Evolutionary conservation across 495 filamentous ascomycete genomes (phyloP).

Genomic region (Sporormia fimetaria): DNA sequence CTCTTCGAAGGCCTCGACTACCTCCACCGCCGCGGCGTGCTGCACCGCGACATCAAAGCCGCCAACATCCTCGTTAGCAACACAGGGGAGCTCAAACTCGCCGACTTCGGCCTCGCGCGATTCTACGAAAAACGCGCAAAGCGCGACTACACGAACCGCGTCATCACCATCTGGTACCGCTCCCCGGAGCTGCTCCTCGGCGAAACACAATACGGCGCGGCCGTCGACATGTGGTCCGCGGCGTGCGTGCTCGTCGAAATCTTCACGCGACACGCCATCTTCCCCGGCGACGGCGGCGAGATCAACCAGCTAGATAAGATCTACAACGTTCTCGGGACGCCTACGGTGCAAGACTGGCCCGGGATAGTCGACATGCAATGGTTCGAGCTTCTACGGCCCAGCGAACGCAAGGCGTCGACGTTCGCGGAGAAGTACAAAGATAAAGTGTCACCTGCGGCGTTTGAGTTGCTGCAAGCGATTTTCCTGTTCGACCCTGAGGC

Average conservation of each 20-base stretch:
- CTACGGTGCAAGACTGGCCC: constrained; percentile 74
- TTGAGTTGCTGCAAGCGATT: constrained; percentile 70
- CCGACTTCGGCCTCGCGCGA: constrained; percentile 93
- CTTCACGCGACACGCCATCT: constrained; percentile 89
- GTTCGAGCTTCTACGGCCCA: constrained; percentile 80
- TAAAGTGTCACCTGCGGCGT: constrained; percentile 53
- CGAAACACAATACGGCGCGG: constrained; percentile 87
- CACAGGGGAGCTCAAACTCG: constrained; percentile 77
- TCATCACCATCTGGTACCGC: constrained; percentile 97
- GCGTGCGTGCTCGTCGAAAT: constrained; percentile 96
- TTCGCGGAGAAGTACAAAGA: constrained; percentile 78
- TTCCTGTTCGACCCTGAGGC: constrained; percentile 79
- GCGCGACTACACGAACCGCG: constrained; percentile 96
- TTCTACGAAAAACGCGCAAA: constrained; percentile 89
- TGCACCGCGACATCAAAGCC: constrained; percentile 70
- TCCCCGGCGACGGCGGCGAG: constrained; percentile 87
- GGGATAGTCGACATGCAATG: constrained; percentile 83
- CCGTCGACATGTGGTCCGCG: constrained; percentile 95
- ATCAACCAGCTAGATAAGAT: constrained; percentile 95
- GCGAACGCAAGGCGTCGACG: constrained; percentile 57
- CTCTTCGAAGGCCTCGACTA: constrained; percentile 92
- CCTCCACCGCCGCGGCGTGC: constrained; percentile 82
- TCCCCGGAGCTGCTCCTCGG: constrained; percentile 88
- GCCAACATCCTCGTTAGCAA: constrained; percentile 85
- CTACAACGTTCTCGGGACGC: constrained; percentile 84